Base-by-base conservation (phyloP, 2,329 filamentous ascomycete genomes). In the Balansia obtecta region DNA sequence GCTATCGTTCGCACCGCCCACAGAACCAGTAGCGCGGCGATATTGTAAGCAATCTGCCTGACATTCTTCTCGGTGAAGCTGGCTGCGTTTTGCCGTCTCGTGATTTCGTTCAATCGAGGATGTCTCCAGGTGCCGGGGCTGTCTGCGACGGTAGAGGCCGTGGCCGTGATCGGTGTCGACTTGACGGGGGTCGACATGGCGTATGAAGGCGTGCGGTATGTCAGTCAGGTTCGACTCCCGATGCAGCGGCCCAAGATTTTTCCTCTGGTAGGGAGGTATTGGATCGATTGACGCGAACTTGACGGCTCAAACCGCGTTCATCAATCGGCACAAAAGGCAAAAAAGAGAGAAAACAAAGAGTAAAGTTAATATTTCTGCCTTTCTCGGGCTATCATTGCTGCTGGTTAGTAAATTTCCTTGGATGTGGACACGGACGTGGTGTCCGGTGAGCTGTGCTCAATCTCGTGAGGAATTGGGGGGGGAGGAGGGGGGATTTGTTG, bases 61-160 rank as follows among this genome's bases (percentile, higher is more conserved):
- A 93, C 69, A 56, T 95, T 91, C 63, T 79, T 79, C 58, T 90
- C 82, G 50, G 83, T 81, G 65, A 97, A 95, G 45, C 76, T 86
- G 13, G 82, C 81, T 18, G 83, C 83, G 64, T 87, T 83, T 63
- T 89, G 86, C 48, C 93, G 82, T 55, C 79, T 78, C 15, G 86
- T 82, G 63, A 98, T 94, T 68, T 97, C 91, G 60, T 88, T 78
- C 56, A 96, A 76, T 55, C 85, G 82, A 34, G 93, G 93, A 65
- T 98, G 93, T 61, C 83, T 80, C 91, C 93, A 98, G 63, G 83
- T 88, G 50, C 91, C 90, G 7, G 87, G 78, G 58, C 76, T 80
- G 49, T 80, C 77, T 30, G 67, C 62, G 20, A 61, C 54, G 1
- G 66, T 55, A 16, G 65, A 51, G 42, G 67, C 64, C 65, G 74